Conservation (phyloP, 106 monocot species). For the Allium fistulosum region DNA sequence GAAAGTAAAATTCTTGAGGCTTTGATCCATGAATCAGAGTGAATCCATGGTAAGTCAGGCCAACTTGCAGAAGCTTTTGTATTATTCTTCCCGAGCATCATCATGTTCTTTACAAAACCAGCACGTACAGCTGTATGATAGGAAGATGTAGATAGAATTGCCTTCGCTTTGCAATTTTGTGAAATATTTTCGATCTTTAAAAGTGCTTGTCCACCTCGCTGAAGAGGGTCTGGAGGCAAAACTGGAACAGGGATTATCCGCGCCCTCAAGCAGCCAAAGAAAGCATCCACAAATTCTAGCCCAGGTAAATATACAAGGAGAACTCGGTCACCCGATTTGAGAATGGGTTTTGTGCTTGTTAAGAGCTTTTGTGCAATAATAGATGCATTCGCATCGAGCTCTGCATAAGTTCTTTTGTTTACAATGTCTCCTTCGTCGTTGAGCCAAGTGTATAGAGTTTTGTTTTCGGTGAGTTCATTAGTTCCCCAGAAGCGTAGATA, state of each 20-base stretch:
- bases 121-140: constrained; percentile 50
- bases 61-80: constrained; percentile 21
- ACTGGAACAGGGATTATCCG: constrained; percentile 43
- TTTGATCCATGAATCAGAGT: constrained; percentile 38
- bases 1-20: constrained; percentile 3
- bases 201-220: constrained; percentile 44
- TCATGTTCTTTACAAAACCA: constrained; percentile 33
- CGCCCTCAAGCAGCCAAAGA: constrained; percentile 45
- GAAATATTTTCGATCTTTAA: constrained; percentile 42
- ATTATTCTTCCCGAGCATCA: constrained; percentile 18
- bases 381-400: constrained; percentile 35
- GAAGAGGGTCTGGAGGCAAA: constrained; percentile 43
- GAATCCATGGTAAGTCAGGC: constrained; percentile 49
- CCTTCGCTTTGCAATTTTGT: constrained; percentile 26
- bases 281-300: constrained; percentile 51
- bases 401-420: constrained; percentile 29
- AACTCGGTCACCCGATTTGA: constrained; percentile 36
- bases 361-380: constrained; percentile 24
- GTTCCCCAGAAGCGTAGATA: constrained; percentile 44
- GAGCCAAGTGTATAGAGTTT: constrained; percentile 36
- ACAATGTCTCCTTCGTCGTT: constrained; percentile 37
- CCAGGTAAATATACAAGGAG: constrained; percentile 42
- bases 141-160: constrained; percentile 50
- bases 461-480: constrained; percentile 20
- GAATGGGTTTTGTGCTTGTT: constrained; percentile 24